Evolutionary conservation across 495 filamentous ascomycete species (phyloP), one percentile per base, ranked within the genome.

Genomic region (Hypoxylon fuscum): DNA sequence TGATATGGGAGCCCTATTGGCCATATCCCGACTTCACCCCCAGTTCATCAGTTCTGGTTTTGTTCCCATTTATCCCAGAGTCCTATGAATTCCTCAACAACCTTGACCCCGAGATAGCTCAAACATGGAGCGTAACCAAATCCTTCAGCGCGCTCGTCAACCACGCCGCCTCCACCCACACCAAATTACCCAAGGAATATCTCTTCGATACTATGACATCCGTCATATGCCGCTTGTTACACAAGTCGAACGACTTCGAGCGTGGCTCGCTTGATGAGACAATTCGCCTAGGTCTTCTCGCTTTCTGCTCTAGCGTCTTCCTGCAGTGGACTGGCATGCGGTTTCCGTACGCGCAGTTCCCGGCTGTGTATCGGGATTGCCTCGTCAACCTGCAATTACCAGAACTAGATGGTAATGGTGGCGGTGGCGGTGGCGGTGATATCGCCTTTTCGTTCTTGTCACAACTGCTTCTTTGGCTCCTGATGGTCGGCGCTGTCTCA

Each of bases 201-300:
- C 61, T 79, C 21, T 48, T 76, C 2, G 64, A 73, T 11, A 71
- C 69, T 31, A 77, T 80, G 73, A 68, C 59, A 0, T 75, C 77
- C 0, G 72, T 78, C 41, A 74, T 73, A 58, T 82, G 81, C 61
- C 76, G 72, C 8, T 70, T 82, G 0, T 59, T 80, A 14, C 35
- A 69, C 43, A 72, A 74, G 60, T 31, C 43, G n/a, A 9, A 7
- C n/a, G 2, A 2, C 25, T 68, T 74, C 55, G 55, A 63, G 8
- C 23, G 25, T 3, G 52, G 66, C 43, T 72, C 72, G 0, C 43
- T 55, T 9, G 56, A 74, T 25, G 77, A 81, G 48, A 68, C 62
- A 0, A 56, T 81, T 25, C 76, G 78, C 8, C 57, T 79, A 2
- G 77, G 73, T 14, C 53, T 81, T 1, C 55, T 82, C 1, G 70